Evolutionary conservation across 768 basidiomycete species (phyloP).

Genomic region (Dictyophora rubrovolvata): DNA sequence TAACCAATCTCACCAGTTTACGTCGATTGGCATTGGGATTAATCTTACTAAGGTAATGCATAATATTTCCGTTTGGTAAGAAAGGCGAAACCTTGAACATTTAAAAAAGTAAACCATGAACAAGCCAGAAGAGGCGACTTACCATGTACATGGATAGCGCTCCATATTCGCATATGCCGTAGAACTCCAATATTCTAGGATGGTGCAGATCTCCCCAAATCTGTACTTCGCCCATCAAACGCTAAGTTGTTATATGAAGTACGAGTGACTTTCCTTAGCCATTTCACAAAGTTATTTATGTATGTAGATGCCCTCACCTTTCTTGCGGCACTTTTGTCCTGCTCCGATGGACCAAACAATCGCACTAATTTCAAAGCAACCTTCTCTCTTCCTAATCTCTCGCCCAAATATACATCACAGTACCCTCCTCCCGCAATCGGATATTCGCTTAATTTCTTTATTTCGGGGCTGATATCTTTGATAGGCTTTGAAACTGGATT

Average conservation of each 20-base stretch:
- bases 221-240: conserved; percentile 9
- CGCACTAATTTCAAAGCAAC: conserved; percentile 11
- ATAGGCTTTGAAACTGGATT: not conserved
- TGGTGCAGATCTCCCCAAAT: conserved; percentile 11
- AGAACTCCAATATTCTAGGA: conserved; percentile 12
- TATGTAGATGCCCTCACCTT: not conserved
- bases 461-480: conserved; percentile 9
- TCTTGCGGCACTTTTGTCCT: conserved; percentile 4
- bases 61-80: conserved; percentile 18
- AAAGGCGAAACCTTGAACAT: conserved; percentile 13
- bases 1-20: not conserved
- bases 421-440: conserved; percentile 12
- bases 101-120: not conserved
- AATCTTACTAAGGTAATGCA: conserved; percentile 13
- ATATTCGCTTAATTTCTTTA: conserved; percentile 6
- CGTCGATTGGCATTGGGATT: not conserved
- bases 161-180: conserved; percentile 12
- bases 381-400: conserved; percentile 8
- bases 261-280: not conserved
- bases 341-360: conserved; percentile 6
- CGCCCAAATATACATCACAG: conserved; percentile 11
- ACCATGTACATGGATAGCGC: conserved; percentile 7
- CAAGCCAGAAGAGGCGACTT: not conserved
- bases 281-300: not conserved
- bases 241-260: not conserved